Evolutionary conservation across 2,329 filamentous ascomycete genomes (phyloP), one percentile per base, ranked within the genome.

Genomic region (Sarocladiaceae sp.): DNA sequence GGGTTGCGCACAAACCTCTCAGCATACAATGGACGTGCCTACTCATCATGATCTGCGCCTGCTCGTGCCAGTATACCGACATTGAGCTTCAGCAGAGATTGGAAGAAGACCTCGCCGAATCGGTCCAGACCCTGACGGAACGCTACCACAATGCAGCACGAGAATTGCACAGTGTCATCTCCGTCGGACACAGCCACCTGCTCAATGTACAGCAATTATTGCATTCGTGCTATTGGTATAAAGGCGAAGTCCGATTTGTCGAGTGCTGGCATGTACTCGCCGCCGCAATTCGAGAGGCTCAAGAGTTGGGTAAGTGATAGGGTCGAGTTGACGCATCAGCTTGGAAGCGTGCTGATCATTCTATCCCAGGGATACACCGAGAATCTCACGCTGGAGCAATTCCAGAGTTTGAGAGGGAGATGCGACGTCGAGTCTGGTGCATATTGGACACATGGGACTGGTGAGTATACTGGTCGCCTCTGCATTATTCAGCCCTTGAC

Each of bases 361-460:
- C n/a, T 2, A 35, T 8, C 15, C n/a, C 31, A 69, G 66, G 59
- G 3, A 61, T 68, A 0, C 61, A 69, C 31, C 58, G 67, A 35
- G 67, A 71, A 55, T 54, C 59, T 2, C 58, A 58, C 6, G 56
- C 56, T 4, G 59, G 59, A 6, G 40, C 54, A 3, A 51, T 66
- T 26, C 55, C 65, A 1, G 64, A 69, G 31, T 68, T 69, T 49
- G 66, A 71, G 18, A 55, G 60, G 17, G 69, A 71, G 54, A 65
- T 71, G 54, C 58, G 64, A 17, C 57, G 68, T 18, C 62, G 69
- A 46, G 44, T 69, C 3, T 71, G 69, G 69, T 70, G 65, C 47
- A 57, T 71, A 13, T 37, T 71, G 23, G 59, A 70, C 36, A 66
- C 64, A 1, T 71, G 64, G 66, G 69, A 71, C 52, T 71, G 68